phyloP scores from a whole-genome alignment of 2,329 filamentous ascomycete genomes.

The Pleomassaria siparia region DNA sequence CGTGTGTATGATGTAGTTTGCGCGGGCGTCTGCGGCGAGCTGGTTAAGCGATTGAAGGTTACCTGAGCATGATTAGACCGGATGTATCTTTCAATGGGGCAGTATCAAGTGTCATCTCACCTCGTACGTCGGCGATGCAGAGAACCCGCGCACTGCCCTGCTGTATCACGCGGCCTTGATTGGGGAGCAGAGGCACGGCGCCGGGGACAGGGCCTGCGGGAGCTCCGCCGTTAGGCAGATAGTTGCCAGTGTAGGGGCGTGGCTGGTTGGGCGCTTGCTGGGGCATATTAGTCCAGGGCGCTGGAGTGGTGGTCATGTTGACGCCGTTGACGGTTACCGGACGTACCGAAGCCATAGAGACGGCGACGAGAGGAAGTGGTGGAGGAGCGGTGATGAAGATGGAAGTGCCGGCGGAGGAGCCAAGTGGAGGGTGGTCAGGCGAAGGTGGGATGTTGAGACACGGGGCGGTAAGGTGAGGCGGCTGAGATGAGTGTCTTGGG shows the following conservation, averaged over 20 bases:
- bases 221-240: constrained; percentile 51
- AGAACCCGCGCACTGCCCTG: constrained; percentile 52
- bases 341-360: constrained; percentile 41
- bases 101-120: constrained; percentile 31
- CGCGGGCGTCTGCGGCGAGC: constrained; percentile 88
- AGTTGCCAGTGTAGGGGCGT: constrained; percentile 52
- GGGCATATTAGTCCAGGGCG: constrained; percentile 22
- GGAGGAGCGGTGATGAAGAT: constrained; percentile 24
- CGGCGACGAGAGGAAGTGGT: constrained; percentile 20
- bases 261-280: constrained; percentile 55
- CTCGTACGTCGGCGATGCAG: constrained; percentile 56
- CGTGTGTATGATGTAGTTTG: constrained; percentile 97
- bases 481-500: neutral
- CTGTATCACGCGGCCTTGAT: constrained; percentile 56
- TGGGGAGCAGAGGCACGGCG: constrained; percentile 52
- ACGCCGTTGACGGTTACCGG: constrained; percentile 10
- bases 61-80: constrained; percentile 57
- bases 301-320: constrained; percentile 1
- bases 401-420: constrained; percentile 22
- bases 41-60: constrained; percentile 96
- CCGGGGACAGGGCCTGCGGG: constrained; percentile 47
- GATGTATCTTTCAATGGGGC: neutral
- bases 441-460: constrained; percentile 7
- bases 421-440: constrained; percentile 19
- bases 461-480: neutral